phyloP scores from a whole-genome alignment of 768 basidiomycete genomes.

The Termitomyces sp. region DNA sequence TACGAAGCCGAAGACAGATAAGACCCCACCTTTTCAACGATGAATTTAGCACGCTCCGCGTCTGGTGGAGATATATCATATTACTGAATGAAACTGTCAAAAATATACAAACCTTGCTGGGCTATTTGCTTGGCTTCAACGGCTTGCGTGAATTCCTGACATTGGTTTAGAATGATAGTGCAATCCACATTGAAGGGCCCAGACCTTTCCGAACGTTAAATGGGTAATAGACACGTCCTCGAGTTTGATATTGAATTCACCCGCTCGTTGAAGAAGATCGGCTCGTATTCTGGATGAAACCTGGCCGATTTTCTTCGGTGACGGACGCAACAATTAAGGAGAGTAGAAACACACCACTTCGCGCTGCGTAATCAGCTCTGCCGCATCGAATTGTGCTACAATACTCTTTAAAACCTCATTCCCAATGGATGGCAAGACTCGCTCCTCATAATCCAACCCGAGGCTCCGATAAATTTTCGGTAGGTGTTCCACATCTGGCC shows the following conservation, averaged over 20 bases:
- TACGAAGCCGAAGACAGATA: neutral
- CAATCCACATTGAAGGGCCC: slow-evolving; percentile 11
- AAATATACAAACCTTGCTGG: slow-evolving; percentile 73
- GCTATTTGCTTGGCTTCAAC: slow-evolving; percentile 99
- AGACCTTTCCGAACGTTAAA: slow-evolving; percentile 80
- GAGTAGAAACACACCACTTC: slow-evolving; percentile 68
- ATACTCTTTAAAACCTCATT: slow-evolving; percentile 98
- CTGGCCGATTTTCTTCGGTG: slow-evolving; percentile 27
- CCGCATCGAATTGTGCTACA: slow-evolving; percentile 97
- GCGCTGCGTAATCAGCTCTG: slow-evolving; percentile 94
- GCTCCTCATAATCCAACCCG: slow-evolving; percentile 96
- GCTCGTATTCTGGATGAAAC: slow-evolving; percentile 89
- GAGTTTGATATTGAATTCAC: slow-evolving; percentile 91
- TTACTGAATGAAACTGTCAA: neutral
- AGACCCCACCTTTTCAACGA: slow-evolving; percentile 87
- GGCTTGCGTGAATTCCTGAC: slow-evolving; percentile 91
- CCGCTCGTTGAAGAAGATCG: slow-evolving; percentile 88
- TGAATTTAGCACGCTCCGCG: slow-evolving; percentile 98
- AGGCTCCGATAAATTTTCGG: slow-evolving; percentile 93
- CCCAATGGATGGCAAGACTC: slow-evolving; percentile 94
- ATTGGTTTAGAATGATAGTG: neutral
- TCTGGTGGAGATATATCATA: slow-evolving; percentile 40
- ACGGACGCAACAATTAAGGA: neutral
- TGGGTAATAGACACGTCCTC: slow-evolving; percentile 98
- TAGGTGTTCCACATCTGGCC: slow-evolving; percentile 85